phyloP scores from a whole-genome alignment of 805 yeast species.

The Ogataea angusta region DNA sequence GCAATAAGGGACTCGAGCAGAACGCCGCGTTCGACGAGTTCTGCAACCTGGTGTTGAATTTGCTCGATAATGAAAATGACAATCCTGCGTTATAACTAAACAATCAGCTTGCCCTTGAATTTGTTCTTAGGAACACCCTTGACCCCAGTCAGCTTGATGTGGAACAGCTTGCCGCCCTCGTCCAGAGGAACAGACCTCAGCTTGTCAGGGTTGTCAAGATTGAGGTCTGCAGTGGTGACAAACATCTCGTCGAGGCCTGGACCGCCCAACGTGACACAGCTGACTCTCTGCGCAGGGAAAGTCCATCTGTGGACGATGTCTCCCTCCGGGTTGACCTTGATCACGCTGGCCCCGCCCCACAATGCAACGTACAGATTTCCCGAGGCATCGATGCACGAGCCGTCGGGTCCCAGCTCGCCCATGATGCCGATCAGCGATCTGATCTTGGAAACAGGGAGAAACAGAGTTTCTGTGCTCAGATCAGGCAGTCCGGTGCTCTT shows the following conservation, averaged over 20 bases:
- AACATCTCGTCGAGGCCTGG: slow-evolving; percentile 51
- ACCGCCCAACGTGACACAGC: slow-evolving; percentile 74
- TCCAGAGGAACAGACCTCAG: slow-evolving; percentile 36
- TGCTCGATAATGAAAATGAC: not conserved
- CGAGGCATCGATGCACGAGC: slow-evolving; percentile 55
- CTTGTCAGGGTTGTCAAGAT: slow-evolving; percentile 38
- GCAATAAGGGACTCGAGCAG: slow-evolving; percentile 63
- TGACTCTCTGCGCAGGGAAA: slow-evolving; percentile 58
- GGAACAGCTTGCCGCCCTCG: slow-evolving; percentile 60
- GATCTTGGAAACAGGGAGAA: slow-evolving; percentile 31
- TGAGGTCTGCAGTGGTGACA: slow-evolving; percentile 62
- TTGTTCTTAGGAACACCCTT: slow-evolving; percentile 34
- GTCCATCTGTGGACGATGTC: slow-evolving; percentile 45
- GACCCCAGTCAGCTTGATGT: slow-evolving; percentile 37
- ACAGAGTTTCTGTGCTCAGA: slow-evolving; percentile 35
- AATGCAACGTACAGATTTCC: slow-evolving; percentile 64
- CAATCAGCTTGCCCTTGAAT: slow-evolving; percentile 24
- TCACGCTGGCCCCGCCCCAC: slow-evolving; percentile 57
- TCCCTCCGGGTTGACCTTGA: slow-evolving; percentile 51
- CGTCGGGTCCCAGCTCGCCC: slow-evolving; percentile 73
- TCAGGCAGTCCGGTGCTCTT: slow-evolving; percentile 30
- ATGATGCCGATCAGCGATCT: slow-evolving; percentile 14
- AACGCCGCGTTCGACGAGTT: slow-evolving; percentile 73
- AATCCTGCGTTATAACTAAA: slow-evolving; percentile 11
- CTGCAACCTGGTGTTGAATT: slow-evolving; percentile 39